Evolutionary conservation across 1,139 yeast genomes (phyloP).

Genomic region (Hyphopichia buzzinii): DNA sequence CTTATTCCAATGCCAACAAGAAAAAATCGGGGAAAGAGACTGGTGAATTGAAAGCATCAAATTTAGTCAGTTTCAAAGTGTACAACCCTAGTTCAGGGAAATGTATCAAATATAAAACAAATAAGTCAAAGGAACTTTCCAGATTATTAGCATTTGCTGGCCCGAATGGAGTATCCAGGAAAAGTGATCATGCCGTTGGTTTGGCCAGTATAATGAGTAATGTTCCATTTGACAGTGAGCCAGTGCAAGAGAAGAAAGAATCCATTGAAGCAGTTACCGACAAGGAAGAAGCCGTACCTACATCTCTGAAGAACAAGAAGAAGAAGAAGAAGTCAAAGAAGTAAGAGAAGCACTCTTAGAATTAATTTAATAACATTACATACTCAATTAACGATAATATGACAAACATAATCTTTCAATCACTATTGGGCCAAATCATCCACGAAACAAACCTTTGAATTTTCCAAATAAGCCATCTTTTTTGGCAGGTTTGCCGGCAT

Average conservation of each 20-base stretch:
- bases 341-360: conserved; percentile 9
- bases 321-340: conserved; percentile 25
- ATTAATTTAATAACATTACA: conserved; percentile 1
- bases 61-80: conserved; percentile 60
- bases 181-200: conserved; percentile 27
- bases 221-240: conserved; percentile 26
- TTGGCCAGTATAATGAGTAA: conserved; percentile 44
- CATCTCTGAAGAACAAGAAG: conserved; percentile 17
- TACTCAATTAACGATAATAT: background rate
- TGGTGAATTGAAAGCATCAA: conserved; percentile 23
- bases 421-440: background rate
- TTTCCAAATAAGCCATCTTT: conserved; percentile 31
- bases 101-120: conserved; percentile 60
- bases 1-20: conserved; percentile 32
- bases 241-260: background rate
- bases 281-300: conserved; percentile 7
- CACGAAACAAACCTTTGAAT: conserved; percentile 32
- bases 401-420: too few relatives aligned
- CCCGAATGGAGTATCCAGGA: conserved; percentile 63
- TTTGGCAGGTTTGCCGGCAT: conserved; percentile 10
- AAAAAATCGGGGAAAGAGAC: conserved; percentile 20
- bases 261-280: conserved; percentile 13
- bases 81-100: conserved; percentile 72
- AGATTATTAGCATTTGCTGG: conserved; percentile 81
- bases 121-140: conserved; percentile 73